Evolutionary conservation across 345 rosid species (phyloP).

Genomic region (Draba incana): DNA sequence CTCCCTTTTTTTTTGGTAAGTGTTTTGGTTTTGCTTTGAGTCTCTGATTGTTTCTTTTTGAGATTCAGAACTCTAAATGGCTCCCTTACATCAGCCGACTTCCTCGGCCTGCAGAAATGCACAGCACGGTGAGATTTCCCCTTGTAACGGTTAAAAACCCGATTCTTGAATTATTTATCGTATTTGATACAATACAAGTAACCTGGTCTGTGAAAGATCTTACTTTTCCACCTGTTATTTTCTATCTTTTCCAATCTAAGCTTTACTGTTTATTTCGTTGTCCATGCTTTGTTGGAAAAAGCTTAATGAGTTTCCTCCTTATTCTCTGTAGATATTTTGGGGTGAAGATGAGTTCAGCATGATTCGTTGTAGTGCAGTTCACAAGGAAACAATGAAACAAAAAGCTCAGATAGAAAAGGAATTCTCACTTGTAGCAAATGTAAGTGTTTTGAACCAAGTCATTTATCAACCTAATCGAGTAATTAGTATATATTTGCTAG

Average conservation of each 20-base stretch:
- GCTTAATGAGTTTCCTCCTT: conserved; percentile 17
- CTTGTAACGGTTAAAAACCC: neutral
- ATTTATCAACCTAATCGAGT: neutral
- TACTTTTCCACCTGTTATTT: too few species aligned
- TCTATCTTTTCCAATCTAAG: neutral
- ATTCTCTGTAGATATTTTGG: conserved; percentile 72
- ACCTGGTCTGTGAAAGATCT: too few species aligned
- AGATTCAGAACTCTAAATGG: conserved; percentile 75
- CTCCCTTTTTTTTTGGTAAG: neutral
- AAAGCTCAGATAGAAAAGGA: conserved; percentile 60
- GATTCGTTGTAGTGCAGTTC: conserved; percentile 66
- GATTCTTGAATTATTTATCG: neutral
- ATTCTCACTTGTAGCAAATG: conserved; percentile 52
- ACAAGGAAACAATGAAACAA: conserved; percentile 63
- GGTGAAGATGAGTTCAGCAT: conserved; percentile 62
- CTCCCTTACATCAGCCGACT: conserved; percentile 69
- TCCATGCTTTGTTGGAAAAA: neutral
- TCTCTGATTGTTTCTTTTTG: conserved; percentile 28
- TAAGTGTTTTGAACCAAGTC: conserved; percentile 39
- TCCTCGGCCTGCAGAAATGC: conserved; percentile 63
- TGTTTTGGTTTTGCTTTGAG: conserved; percentile 23
- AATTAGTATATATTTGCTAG: neutral
- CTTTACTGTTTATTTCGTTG: conserved; percentile 9
- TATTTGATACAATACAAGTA: too few species aligned
- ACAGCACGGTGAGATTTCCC: conserved; percentile 58